Evolutionary conservation across 176 grass and related monocot species (phyloP), one percentile per base, ranked within the genome.

Genomic region (Alopecurus myosuroides): DNA sequence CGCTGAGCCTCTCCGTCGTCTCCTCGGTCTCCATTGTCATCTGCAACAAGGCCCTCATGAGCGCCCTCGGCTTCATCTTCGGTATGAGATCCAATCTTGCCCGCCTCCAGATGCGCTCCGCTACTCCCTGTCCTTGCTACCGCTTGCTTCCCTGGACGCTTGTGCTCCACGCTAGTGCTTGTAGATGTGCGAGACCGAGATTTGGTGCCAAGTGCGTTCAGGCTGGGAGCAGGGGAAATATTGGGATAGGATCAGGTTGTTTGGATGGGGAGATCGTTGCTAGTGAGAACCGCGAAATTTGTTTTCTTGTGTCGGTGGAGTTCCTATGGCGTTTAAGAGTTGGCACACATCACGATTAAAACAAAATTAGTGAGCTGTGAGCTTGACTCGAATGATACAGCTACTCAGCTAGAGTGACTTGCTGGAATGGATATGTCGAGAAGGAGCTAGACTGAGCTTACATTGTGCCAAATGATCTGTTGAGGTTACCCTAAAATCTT

Each of bases 41-140:
- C 86, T 98, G 95, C 57, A 98, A 98, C 90, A 98, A 98, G 92
- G 95, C 95, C 25, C 86, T 98, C 84, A 98, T 98, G 81, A 98
- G 92, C 88, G 91, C 92, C 40, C 95, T 98, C 39, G 88, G 95
- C 82, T 98, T 98, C 88, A 98, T 50, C 88, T 98, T 98, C 11
- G 95, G 95, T 98, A 79, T 44, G 84, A 88, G 88, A 94, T 94
- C 89, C 87, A 73, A 82, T 87, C 77, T 86, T 82, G 81, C 20
- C 63, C 31, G 15, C 31, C n/a, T 49, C 70, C 18, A 45, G 34
- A 63, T 72, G 50, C n/a, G 50, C 29, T 63, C 28, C 36, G 51
- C 56, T 77, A 11, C 31, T 77, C 25, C 56, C 10, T 67, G 25
- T 10, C 70, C 23, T 23, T 29, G 55, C 52, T 52, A 30, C 7